Evolutionary conservation across 805 yeast genomes (phyloP).

Genomic region (Yueomyces sinensis): DNA sequence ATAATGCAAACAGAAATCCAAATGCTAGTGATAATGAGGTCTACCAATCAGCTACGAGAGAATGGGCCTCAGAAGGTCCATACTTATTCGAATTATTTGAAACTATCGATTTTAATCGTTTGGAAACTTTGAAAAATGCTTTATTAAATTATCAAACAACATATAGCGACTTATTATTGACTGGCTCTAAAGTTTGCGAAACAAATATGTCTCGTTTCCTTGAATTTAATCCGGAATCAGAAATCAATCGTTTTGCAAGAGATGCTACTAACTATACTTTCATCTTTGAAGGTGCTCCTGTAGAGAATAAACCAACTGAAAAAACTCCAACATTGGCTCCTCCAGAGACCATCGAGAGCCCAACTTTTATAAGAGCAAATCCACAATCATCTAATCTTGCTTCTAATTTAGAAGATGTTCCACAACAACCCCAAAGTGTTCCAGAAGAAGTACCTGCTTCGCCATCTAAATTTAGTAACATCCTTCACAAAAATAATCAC

Average conservation of each 20-base stretch:
- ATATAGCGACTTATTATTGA: conserved; percentile 38
- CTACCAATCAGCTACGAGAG: conserved; percentile 30
- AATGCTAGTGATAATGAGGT: conserved; percentile 28
- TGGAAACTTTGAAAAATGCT: conserved; percentile 49
- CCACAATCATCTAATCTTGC: too few relatives aligned
- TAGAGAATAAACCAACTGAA: not conserved
- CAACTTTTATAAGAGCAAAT: not conserved
- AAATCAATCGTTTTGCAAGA: conserved; percentile 42
- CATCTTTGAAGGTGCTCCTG: conserved; percentile 2
- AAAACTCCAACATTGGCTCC: not conserved
- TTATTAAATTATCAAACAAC: conserved; percentile 55
- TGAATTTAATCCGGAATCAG: conserved; percentile 47
- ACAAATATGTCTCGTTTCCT: conserved; percentile 52
- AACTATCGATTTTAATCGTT: conserved; percentile 51
- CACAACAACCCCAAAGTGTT: too few relatives aligned
- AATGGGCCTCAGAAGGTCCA: conserved; percentile 75
- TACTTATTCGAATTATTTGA: conserved; percentile 65
- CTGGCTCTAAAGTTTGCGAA: conserved; percentile 41
- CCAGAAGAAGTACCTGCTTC: not conserved
- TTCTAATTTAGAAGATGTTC: not conserved
- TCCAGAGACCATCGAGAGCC: too few relatives aligned
- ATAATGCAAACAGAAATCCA: conserved; percentile 26
- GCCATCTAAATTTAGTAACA: not conserved
- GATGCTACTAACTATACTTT: conserved; percentile 24
- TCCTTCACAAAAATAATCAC: not conserved